phyloP scores from a whole-genome alignment of 1,139 yeast genomes.

The Nadsonia starkeyi-henricii region DNA sequence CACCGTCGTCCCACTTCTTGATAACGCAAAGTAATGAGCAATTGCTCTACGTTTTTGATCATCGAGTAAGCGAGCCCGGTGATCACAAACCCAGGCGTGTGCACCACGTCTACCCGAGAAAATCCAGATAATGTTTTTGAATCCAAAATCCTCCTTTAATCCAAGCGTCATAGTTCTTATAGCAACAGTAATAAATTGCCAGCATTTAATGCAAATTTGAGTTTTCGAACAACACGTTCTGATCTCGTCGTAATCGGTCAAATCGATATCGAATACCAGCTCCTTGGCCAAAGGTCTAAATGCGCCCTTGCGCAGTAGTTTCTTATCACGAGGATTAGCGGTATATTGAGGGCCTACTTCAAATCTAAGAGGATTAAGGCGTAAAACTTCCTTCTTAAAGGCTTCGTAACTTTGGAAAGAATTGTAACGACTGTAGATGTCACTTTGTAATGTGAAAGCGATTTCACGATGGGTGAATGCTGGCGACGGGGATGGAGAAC shows the following conservation, averaged over 20 bases:
- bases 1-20: slow-evolving; percentile 36
- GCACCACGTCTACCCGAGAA: slow-evolving; percentile 99
- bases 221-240: slow-evolving; percentile 91
- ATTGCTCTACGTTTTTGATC: slow-evolving; percentile 66
- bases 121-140: slow-evolving; percentile 79
- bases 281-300: slow-evolving; percentile 78
- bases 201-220: slow-evolving; percentile 73
- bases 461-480: slow-evolving; percentile 78
- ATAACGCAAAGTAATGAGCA: slow-evolving; percentile 69
- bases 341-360: slow-evolving; percentile 91
- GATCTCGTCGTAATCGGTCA: slow-evolving; percentile 88
- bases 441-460: slow-evolving; percentile 78
- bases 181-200: slow-evolving; percentile 90
- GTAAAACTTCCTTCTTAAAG: slow-evolving; percentile 59
- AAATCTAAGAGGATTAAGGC: slow-evolving; percentile 75
- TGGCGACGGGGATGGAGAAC: slow-evolving; percentile 51
- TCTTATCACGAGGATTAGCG: slow-evolving; percentile 74
- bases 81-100: slow-evolving; percentile 95
- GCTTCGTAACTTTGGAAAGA: slow-evolving; percentile 57
- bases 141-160: slow-evolving; percentile 78
- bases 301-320: slow-evolving; percentile 61
- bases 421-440: slow-evolving; percentile 70
- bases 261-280: slow-evolving; percentile 89
- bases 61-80: slow-evolving; percentile 58
- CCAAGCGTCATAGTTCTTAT: slow-evolving; percentile 60